Evolutionary conservation across 2,329 filamentous ascomycete genomes (phyloP).

Genomic region (Curvularia lunata): DNA sequence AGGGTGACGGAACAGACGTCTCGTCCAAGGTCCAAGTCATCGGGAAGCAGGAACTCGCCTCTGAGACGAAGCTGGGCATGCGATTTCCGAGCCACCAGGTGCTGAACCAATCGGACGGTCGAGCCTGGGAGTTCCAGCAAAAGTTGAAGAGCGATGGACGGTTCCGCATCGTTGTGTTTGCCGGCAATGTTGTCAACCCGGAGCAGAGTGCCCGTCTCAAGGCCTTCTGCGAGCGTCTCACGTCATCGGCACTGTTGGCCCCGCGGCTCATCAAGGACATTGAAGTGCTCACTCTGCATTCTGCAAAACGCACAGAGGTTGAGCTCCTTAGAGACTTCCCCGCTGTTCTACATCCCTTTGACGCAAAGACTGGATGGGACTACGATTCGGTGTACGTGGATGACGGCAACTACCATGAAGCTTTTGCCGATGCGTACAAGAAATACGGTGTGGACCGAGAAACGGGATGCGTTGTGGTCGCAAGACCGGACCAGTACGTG

Average conservation of each 20-base stretch:
- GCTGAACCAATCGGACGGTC: conserved; percentile 62
- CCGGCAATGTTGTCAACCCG: conserved; percentile 60
- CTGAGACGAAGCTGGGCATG: conserved; percentile 59
- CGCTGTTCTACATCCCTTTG: conserved; percentile 53
- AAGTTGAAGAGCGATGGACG: conserved; percentile 63
- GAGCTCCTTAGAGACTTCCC: conserved; percentile 53
- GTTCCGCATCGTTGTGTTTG: conserved; percentile 67
- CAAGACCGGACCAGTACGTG: conserved; percentile 73
- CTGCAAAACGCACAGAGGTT: conserved; percentile 56
- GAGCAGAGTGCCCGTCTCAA: conserved; percentile 56
- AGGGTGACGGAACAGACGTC: conserved; percentile 58
- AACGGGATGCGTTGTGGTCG: conserved; percentile 64
- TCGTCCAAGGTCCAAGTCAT: conserved; percentile 32
- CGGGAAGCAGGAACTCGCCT: conserved; percentile 54
- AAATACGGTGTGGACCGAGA: conserved; percentile 64
- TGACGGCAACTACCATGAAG: conserved; percentile 53
- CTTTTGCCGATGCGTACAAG: conserved; percentile 57
- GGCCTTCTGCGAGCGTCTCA: conserved; percentile 56
- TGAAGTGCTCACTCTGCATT: conserved; percentile 68
- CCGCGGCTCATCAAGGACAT: conserved; percentile 59
- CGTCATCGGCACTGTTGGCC: conserved; percentile 51
- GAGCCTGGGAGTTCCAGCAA: conserved; percentile 66
- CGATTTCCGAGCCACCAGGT: conserved; percentile 66
- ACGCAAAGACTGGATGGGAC: conserved; percentile 49
- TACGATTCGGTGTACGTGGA: conserved; percentile 56